A percentile compares a stretch with the other conserved stretches of the same genome.
These are phyloP conservation scores for Nakazawaea holstii DNA, from an alignment of 805 yeast species.

Conservation along the genomic window DNA sequence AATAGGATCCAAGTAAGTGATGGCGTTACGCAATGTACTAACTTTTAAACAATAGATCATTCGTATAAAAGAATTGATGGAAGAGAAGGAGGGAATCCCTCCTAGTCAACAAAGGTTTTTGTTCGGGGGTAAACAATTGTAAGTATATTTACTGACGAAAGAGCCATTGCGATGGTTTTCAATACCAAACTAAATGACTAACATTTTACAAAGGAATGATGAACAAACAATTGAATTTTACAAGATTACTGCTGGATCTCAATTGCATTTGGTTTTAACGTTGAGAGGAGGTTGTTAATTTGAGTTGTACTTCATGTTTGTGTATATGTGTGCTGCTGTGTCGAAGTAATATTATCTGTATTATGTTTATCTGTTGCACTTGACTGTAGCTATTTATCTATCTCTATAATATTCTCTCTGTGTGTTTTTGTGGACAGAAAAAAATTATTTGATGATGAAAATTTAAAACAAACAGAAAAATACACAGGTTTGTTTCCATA, in stretches of 20 bases:
- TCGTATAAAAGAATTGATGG: constrained; percentile 83
- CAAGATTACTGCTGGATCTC: constrained; percentile 80
- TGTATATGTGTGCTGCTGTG: no score
- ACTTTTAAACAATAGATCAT: constrained; percentile 24
- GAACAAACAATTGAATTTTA: constrained; percentile 65
- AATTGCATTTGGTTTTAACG: constrained; percentile 85
- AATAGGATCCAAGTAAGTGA: background rate
- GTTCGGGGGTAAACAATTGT: constrained; percentile 86
- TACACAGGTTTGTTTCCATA: no score
- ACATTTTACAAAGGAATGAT: constrained; percentile 47
- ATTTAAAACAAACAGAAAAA: no score
- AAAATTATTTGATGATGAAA: no score
- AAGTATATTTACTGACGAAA: constrained; percentile 32
- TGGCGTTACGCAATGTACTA: constrained; percentile 2
- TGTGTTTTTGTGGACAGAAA: no score
- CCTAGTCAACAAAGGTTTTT: constrained; percentile 93
- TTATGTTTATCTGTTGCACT: no score
- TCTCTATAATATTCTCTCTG: no score
- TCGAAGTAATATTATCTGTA: no score
- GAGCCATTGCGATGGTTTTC: background rate
- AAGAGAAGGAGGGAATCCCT: constrained; percentile 95
- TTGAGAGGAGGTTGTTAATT: constrained; percentile 71
- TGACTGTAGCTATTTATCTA: no score
- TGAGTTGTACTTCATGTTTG: no score
- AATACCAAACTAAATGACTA: background rate